These are phyloP conservation scores for Coprinopsis sp. DNA, from an alignment of 768 basidiomycete species.

Conservation along the genomic window DNA sequence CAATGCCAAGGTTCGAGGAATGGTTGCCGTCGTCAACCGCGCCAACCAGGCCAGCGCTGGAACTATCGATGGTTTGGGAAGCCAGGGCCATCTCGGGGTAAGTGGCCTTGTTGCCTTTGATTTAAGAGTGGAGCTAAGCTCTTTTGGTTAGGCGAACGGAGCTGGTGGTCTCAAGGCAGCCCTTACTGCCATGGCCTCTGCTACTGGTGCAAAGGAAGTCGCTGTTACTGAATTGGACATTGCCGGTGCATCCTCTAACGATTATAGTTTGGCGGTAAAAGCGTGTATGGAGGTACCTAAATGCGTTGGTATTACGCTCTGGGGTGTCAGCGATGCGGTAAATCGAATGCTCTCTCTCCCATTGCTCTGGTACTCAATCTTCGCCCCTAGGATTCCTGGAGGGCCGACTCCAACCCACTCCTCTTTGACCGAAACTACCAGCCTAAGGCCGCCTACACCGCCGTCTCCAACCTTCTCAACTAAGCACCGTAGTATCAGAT, in stretches of 20 bases:
- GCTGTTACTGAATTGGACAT: constrained; percentile 48
- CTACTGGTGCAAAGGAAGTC: constrained; percentile 33
- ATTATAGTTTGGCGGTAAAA: constrained; percentile 41
- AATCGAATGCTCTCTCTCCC: constrained; percentile 6
- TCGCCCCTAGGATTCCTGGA: constrained; percentile 40
- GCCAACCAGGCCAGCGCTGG: constrained; percentile 32
- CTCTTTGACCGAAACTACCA: constrained; percentile 44
- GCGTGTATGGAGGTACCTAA: constrained; percentile 38
- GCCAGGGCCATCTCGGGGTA: constrained; percentile 39
- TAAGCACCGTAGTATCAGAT: no score
- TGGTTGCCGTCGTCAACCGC: constrained; percentile 37
- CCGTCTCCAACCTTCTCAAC: constrained; percentile 26
- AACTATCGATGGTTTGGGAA: constrained; percentile 47
- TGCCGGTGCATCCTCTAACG: constrained; percentile 30
- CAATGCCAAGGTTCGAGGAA: constrained; percentile 40
- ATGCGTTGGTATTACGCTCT: constrained; percentile 46
- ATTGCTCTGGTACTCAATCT: background rate
- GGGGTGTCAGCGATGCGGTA: constrained; percentile 45
- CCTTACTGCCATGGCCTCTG: constrained; percentile 39
- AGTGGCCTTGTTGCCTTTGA: constrained; percentile 9
- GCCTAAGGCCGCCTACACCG: constrained; percentile 38
- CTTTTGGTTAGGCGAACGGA: constrained; percentile 29
- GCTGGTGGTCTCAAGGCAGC: constrained; percentile 38
- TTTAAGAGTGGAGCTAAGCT: background rate
- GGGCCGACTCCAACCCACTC: constrained; percentile 36